Evolutionary conservation across 2,329 filamentous ascomycete genomes (phyloP), one percentile per base, ranked within the genome.

Genomic region (Mariannaea elegans): DNA sequence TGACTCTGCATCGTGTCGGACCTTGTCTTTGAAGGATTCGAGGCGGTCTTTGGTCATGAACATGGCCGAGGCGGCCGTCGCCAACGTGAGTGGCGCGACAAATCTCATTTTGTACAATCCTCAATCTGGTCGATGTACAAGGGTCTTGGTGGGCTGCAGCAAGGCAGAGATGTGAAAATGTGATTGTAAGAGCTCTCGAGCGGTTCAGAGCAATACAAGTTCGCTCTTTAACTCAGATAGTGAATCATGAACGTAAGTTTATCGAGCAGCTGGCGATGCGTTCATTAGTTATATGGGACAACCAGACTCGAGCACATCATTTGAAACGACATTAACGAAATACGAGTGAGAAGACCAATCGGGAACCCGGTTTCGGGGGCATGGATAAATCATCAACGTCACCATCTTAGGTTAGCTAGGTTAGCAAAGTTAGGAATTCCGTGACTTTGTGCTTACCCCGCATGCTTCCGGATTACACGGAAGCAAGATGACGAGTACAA

Each of bases 31-130:
- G 23, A 66, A 44, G 10, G 32, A 32, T 0, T 48, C 58, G 23
- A 65, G 46, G 2, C 31, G 31, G 14, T 56, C 46, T 1, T 69
- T 61, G 6, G 62, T 62, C 2, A 70, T 59, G 31, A 65, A 64
- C 2, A 70, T 39, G 2, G 67, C 67, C 23, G 67, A 67, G 1
- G 62, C 60, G 48, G 67, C 65, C 48, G 67, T 55, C 19, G 65
- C 62, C 34, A 68, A n/a, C 5, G 67, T 60, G 10, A 68, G 56
- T 9, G 62, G 39, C 14, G 61, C 2, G 45, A 65, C 31, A 41
- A 67, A 64, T 48, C 56, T 70, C 67, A 70, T 70, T 2, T 18
- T 61, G 12, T 39, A 7, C 3, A n/a, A 18, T 32, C 16, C 21
- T 31, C 6, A 4, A 36, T 23, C 23, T 32, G 6, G 10, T 10